phyloP scores from a whole-genome alignment of 208 protist species.

The Balamuthia mandrillaris region DNA sequence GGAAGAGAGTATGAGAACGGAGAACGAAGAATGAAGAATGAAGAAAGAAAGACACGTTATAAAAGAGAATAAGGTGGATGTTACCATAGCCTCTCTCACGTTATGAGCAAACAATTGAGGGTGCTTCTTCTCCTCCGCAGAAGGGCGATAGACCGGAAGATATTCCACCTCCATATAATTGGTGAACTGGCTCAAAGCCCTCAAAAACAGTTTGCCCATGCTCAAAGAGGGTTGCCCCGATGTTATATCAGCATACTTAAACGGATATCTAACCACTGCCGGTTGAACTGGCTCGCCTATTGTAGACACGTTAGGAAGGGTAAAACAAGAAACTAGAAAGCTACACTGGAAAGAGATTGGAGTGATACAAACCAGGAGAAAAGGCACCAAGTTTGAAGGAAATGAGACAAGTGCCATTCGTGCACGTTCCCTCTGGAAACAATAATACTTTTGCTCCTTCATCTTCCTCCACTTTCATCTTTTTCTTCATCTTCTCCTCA shows the following conservation, averaged over 20 bases:
- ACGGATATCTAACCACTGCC: neutral
- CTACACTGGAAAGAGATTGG: neutral
- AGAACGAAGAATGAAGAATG: neutral
- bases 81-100: neutral
- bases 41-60: neutral
- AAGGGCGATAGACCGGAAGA: neutral
- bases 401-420: neutral
- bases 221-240: neutral
- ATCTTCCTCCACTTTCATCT: neutral
- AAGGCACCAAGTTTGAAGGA: slow-evolving; percentile 3
- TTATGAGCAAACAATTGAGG: neutral
- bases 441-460: neutral
- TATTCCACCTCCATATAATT: neutral
- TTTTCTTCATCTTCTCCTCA: neutral
- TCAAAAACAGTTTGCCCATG: neutral
- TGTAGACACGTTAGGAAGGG: neutral
- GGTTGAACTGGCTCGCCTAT: neutral
- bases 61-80: neutral
- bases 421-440: slow-evolving; percentile 3
- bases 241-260: neutral
- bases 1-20: too few relatives aligned
- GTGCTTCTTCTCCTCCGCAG: neutral
- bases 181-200: slow-evolving; percentile 2
- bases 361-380: neutral
- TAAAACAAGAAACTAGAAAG: neutral